A percentile compares a stretch with the other conserved stretches of the same genome.
phyloP scores from a whole-genome alignment of 108 stramenopile species.

The Cyclostephanos tholiformis region DNA sequence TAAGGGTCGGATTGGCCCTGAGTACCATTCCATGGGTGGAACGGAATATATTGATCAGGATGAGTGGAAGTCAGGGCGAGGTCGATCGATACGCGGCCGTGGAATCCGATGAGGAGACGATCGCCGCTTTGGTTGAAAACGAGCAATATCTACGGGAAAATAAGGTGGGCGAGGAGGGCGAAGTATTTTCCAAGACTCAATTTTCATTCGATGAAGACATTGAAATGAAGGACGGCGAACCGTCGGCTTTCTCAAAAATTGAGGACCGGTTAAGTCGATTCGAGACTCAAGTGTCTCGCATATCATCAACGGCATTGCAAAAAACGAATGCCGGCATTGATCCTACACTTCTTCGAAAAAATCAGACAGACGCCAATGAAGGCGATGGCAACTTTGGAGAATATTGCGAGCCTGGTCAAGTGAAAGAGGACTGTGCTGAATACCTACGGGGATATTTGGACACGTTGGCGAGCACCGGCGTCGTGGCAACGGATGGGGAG shows the following conservation, averaged over 20 bases:
- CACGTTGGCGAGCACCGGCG: conserved; percentile 28
- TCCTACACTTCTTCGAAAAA: neutral
- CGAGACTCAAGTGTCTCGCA: conserved; percentile 2
- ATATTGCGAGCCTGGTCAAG: conserved; percentile 44
- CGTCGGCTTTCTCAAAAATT: conserved; percentile 1
- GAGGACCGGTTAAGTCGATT: conserved; percentile 7
- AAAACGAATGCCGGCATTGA: conserved; percentile 3
- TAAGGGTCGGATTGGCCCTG: conserved; percentile 41
- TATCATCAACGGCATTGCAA: neutral
- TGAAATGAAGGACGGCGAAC: neutral
- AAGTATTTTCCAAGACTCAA: neutral
- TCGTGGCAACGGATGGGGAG: conserved; percentile 31
- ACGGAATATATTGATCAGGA: conserved; percentile 20
- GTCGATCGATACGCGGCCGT: neutral
- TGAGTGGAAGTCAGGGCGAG: neutral
- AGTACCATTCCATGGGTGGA: conserved; percentile 39
- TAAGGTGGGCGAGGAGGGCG: neutral
- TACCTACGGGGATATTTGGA: conserved; percentile 45
- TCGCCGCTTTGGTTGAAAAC: neutral
- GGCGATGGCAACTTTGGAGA: conserved; percentile 20
- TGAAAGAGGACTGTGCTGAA: conserved; percentile 34
- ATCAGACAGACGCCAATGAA: neutral
- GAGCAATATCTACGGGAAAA: neutral
- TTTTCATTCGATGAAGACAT: neutral
- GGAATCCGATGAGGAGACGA: neutral